Base-by-base conservation (phyloP, 257 asterid species). In the Ophiorrhiza pumila region DNA sequence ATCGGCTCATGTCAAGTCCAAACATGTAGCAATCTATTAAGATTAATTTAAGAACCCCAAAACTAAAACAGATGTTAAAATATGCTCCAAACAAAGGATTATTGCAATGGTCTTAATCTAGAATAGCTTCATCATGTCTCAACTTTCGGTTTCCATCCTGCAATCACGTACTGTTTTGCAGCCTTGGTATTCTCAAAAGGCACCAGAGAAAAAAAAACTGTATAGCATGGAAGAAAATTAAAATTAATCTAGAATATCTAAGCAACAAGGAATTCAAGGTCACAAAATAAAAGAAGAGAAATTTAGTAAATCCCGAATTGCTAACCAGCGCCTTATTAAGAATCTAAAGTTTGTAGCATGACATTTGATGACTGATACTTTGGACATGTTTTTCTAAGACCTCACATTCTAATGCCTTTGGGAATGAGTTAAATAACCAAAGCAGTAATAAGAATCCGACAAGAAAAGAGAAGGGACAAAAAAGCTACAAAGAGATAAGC, bases 131-230 rank as follows among this genome's bases (percentile, higher is more conserved):
- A n/a, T n/a, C n/a, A 87, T 17, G 89, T 75, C 56, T 89, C 81
- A 47, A 91, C 89, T 82, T 90, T 91, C 2, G 90, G 85, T 45
- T 84, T 87, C 96, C 96, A 91, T 68, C 97, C 96, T 0, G 95
- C 91, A 20, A 89, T 69, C 35, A 91, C 84, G 42, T 84, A 57
- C 58, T 88, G 84, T 73, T 84, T 82, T 27, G 84, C 85, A 53
- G 91, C 83, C 82, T 88, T 84, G 12, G 96, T 91, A 70, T 89
- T 91, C 87, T 86, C 60, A 82, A 91, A 91, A 47, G 86, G 79
- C 74, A 89, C 96, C 69, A 80, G 79, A 31, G 87, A 76, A 41
- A 74, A 89, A 72, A 92, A 78, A 84, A 56, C 97, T 89, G 90
- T 43, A 57, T 34, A 75, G 69, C 15, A 37, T 47, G 59, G 42